phyloP scores from a whole-genome alignment of 768 basidiomycete species.

The Pholiota microspora region DNA sequence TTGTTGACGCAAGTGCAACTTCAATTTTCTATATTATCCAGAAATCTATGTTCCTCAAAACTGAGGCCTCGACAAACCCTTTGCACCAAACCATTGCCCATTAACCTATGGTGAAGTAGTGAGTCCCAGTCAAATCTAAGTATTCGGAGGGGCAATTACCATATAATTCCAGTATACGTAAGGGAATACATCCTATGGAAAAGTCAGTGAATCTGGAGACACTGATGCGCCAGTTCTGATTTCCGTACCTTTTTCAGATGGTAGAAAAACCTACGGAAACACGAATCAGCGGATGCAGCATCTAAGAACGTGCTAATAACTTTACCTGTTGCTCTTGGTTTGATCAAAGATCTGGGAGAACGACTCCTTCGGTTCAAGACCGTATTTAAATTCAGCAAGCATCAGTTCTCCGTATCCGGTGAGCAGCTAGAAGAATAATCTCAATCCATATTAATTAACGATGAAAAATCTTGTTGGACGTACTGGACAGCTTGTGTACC shows the following conservation, averaged over 20 bases:
- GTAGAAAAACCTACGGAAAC: slow-evolving; percentile 62
- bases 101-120: slow-evolving; percentile 30
- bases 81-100: slow-evolving; percentile 44
- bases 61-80: slow-evolving; percentile 13
- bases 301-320: slow-evolving; percentile 17
- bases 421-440: slow-evolving; percentile 48
- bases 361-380: slow-evolving; percentile 81
- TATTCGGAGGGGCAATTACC: slow-evolving; percentile 46
- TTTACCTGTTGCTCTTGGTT: slow-evolving; percentile 65
- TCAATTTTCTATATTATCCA: no score
- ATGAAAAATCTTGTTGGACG: slow-evolving; percentile 22
- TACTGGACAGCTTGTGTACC: slow-evolving; percentile 88
- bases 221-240: background rate
- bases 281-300: slow-evolving; percentile 10
- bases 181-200: slow-evolving; percentile 60
- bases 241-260: slow-evolving; percentile 74
- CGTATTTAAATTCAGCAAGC: slow-evolving; percentile 95
- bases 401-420: slow-evolving; percentile 82
- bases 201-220: slow-evolving; percentile 6
- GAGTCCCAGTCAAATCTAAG: slow-evolving; percentile 24
- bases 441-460: slow-evolving; percentile 5
- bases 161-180: slow-evolving; percentile 75
- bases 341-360: slow-evolving; percentile 76
- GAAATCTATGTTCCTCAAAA: no score
- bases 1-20: no score